phyloP scores from a whole-genome alignment of 768 basidiomycete genomes.

The Favolaschia claudopus region DNA sequence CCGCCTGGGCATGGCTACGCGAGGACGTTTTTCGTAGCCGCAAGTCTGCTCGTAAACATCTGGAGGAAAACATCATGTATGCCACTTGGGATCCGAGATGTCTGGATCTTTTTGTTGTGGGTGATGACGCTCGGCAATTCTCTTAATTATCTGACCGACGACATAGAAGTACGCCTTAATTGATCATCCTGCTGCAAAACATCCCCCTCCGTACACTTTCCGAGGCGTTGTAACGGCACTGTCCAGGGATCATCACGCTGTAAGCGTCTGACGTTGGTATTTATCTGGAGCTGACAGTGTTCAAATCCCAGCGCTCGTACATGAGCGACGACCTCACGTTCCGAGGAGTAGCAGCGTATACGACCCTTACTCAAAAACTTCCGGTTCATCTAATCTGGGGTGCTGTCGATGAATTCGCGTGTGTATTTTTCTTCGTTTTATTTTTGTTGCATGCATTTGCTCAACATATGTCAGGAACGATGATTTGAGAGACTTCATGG shows the following conservation, averaged over 20 bases:
- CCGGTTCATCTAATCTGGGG: slow-evolving; percentile 12
- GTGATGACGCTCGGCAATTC: not conserved
- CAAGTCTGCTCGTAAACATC: slow-evolving; percentile 2
- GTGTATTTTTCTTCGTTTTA: not conserved
- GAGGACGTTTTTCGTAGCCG: slow-evolving; percentile 6
- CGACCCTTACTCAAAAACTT: not conserved
- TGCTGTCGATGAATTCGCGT: slow-evolving; percentile 7
- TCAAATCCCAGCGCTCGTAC: not conserved
- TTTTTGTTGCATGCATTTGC: not conserved
- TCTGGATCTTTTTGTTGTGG: slow-evolving; percentile 6
- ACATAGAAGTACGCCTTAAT: slow-evolving; percentile 2
- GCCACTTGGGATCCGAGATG: slow-evolving; percentile 5
- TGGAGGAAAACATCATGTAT: not conserved
- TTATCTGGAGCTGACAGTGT: not conserved
- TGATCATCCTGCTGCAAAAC: slow-evolving; percentile 2
- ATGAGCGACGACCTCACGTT: not conserved
- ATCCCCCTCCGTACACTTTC: not conserved
- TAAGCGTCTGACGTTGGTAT: not conserved
- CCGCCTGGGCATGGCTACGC: slow-evolving; percentile 9
- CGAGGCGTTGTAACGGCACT: slow-evolving; percentile 5
- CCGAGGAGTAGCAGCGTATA: not conserved
- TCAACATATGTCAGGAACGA: not conserved
- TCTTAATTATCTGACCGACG: not conserved
- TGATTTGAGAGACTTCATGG: slow-evolving; percentile 5
- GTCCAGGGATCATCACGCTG: slow-evolving; percentile 9